Percentiles rank a stretch among this genome's conserved stretches.
Evolutionary conservation across 2,329 filamentous ascomycete genomes (phyloP).

Genomic region (Curvularia spicifera): DNA sequence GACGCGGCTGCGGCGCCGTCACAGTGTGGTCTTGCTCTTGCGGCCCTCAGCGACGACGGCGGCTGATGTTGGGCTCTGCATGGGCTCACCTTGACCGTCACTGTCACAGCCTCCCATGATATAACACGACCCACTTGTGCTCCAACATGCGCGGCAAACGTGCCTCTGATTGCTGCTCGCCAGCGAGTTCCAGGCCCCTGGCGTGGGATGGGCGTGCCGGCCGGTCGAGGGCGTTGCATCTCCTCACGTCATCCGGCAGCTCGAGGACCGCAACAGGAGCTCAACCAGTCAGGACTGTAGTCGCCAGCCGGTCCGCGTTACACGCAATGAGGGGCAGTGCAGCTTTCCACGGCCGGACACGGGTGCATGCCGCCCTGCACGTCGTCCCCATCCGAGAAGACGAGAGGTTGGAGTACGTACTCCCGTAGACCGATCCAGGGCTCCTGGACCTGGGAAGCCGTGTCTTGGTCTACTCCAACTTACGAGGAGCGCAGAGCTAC

Average conservation of each 20-base stretch:
- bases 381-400: constrained; percentile 3
- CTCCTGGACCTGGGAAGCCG: background rate
- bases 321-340: constrained; percentile 30
- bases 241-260: constrained; percentile 37
- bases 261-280: constrained; percentile 14
- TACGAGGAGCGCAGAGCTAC: background rate
- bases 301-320: constrained; percentile 18
- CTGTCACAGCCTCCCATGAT: constrained; percentile 24
- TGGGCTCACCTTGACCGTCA: constrained; percentile 24
- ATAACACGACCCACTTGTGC: constrained; percentile 24
- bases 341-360: constrained; percentile 22
- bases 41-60: background rate
- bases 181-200: constrained; percentile 56
- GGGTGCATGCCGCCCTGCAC: constrained; percentile 22
- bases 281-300: constrained; percentile 26
- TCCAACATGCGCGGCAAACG: constrained; percentile 50
- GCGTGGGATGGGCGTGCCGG: constrained; percentile 24
- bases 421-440: background rate
- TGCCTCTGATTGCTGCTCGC: constrained; percentile 74
- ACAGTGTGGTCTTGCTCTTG: background rate
- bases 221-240: constrained; percentile 18
- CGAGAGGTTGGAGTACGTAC: constrained; percentile 16
- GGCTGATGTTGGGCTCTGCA: constrained; percentile 13
- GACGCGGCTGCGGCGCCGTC: constrained; percentile 1
- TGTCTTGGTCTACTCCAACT: background rate